Base-by-base conservation (phyloP, 768 basidiomycete genomes). In the Tylopilus felleus region DNA sequence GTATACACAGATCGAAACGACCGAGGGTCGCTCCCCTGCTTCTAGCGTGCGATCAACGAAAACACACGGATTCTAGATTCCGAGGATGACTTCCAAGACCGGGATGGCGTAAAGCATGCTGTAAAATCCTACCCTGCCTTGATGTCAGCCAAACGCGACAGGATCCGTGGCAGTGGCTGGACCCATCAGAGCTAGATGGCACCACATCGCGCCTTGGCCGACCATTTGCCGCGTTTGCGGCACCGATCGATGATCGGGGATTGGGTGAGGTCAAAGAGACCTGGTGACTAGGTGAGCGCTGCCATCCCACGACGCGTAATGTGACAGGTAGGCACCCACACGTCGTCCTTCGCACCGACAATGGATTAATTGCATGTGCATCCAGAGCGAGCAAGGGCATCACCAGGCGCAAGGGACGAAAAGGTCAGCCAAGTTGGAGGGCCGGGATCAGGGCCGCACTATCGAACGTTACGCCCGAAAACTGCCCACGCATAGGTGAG, bases 171-270 rank as follows among this genome's bases (percentile, higher is more conserved):
- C 45, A 39, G 43, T 48, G 49, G 40, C 55, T 45, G 39, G 57
- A 60, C 57, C 46, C 45, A n/a, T n/a, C n/a, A n/a, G n/a, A n/a
- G 36, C 16, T 31, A n/a, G 31, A 45, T 22, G n/a, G 25, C 7
- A 27, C 7, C 25, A n/a, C 28, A 38, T 21, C 29, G 38, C 27
- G 23, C 2, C 1, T 35, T n/a, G 22, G 8, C 28, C 27, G 16
- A 56, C 45, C 22, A 21, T 10, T 12, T 28, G 39, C 21, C 31
- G 22, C 10, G 2, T 33, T 35, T 16, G 52, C 47, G 50, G 56
- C 19, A 36, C 52, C 56, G 52, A 62, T 51, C 10, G 38, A 35
- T 45, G 51, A 63, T 55, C 50, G 21, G 40, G 29, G 16, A 48
- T 38, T 35, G 47, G 39, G 43, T n/a, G 16, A 12, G 46, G 33